phyloP scores from a whole-genome alignment of 305 asterid species.

The Fraxinus sp. region DNA sequence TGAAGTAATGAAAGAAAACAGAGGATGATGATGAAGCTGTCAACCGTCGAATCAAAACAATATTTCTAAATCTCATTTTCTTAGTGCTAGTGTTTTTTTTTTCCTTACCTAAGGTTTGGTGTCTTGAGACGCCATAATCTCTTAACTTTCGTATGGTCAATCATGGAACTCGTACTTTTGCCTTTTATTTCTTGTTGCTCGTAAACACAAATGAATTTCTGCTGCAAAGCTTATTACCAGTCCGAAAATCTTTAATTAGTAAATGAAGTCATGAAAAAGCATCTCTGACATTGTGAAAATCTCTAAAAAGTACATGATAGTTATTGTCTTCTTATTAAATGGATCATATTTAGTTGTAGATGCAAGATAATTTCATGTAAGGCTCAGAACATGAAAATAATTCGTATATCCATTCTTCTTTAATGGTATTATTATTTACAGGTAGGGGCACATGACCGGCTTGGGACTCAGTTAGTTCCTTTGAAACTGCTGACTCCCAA shows the following conservation, averaged over 20 bases:
- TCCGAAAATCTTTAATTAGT: not conserved
- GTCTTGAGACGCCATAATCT: not conserved
- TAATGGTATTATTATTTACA: constrained; percentile 22
- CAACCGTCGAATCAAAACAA: not conserved
- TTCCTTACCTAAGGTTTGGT: not conserved
- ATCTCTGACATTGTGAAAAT: not conserved
- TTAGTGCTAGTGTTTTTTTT: not conserved
- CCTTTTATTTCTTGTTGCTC: not conserved
- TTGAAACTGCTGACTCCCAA: constrained; percentile 58
- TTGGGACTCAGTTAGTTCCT: constrained; percentile 67
- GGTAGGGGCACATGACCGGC: constrained; percentile 81
- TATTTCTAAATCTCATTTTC: not conserved
- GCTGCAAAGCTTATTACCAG: not conserved
- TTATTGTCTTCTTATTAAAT: not conserved
- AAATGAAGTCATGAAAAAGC: not conserved
- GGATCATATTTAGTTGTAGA: not conserved
- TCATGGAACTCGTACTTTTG: not conserved
- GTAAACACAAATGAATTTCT: not conserved
- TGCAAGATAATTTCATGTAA: not conserved
- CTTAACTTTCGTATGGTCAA: not conserved
- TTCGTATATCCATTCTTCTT: not conserved
- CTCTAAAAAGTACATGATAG: not conserved
- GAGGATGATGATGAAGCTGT: not conserved
- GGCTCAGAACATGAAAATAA: not conserved
- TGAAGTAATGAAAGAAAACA: not conserved